A percentile compares a stretch with the other conserved stretches of the same genome.
Evolutionary conservation across 306 rosid genomes (phyloP).

Genomic region (Casuarina equisetifolia): DNA sequence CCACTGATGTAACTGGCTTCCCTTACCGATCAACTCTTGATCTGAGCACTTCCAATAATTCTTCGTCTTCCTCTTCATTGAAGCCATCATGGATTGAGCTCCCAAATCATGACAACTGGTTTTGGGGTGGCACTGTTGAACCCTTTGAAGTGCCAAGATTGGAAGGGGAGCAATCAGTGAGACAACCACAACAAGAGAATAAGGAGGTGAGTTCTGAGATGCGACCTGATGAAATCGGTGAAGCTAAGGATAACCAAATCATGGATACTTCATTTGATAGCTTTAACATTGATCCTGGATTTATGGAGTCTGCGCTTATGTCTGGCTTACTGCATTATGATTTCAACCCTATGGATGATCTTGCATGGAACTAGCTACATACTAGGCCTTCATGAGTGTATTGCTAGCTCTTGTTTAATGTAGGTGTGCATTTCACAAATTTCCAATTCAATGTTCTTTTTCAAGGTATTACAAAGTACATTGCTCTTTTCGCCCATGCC

Average conservation of each 20-base stretch:
- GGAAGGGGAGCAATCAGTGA: conserved; percentile 20
- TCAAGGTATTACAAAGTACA: neutral
- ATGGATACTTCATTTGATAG: conserved; percentile 32
- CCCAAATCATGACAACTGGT: conserved; percentile 24
- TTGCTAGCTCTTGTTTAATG: neutral
- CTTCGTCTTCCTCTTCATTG: conserved; percentile 33
- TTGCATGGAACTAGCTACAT: conserved; percentile 62
- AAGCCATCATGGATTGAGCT: conserved; percentile 25
- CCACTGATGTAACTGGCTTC: conserved; percentile 16
- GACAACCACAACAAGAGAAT: conserved; percentile 25
- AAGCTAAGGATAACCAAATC: conserved; percentile 21
- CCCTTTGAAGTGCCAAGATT: conserved; percentile 19
- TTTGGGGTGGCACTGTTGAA: conserved; percentile 38
- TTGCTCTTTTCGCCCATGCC: neutral
- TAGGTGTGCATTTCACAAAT: neutral
- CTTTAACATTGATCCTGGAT: conserved; percentile 57
- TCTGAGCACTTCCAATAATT: conserved; percentile 18
- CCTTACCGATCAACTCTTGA: conserved; percentile 22
- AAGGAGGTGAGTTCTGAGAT: conserved; percentile 32
- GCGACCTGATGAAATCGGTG: conserved; percentile 22
- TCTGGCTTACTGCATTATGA: conserved; percentile 53
- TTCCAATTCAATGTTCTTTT: neutral
- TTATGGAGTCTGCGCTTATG: conserved; percentile 52
- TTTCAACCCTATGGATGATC: conserved; percentile 43
- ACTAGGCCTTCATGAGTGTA: conserved; percentile 5